Base-by-base conservation (phyloP, 768 basidiomycete genomes). In the Mrakia blollopis region DNA sequence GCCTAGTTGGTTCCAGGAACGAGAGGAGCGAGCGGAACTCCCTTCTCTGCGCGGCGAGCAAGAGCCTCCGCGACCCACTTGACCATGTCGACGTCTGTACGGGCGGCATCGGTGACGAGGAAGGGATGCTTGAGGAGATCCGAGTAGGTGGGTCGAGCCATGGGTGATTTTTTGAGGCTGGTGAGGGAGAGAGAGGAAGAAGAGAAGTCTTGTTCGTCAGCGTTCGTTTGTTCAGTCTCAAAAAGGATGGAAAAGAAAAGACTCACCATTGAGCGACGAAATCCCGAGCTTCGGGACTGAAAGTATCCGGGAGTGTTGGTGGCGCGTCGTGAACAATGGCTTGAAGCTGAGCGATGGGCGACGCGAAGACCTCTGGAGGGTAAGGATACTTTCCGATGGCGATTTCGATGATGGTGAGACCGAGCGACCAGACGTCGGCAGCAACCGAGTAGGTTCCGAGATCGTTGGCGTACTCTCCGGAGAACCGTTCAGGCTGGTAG, bases 241-340 rank as follows among this genome's bases (percentile, higher is more conserved):
- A 32, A 32, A 74, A 61, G 61, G 32, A 16, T 37, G 23, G 4
- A 10, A 25, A 3, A 44, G 21, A 23, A 25, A 10, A 39, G 30
- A 81, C 85, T 78, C 62, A 85, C 85, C 95, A 98, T 73, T 84
- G 85, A 9, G 87, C 87, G 28, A 98, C 90, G 87, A 93, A 98
- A 79, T 94, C 90, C 73, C 89, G 87, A 18, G 94, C 94, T 18
- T 86, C 86, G 30, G 88, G 86, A 54, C 87, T 87, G 83, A 90
- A 93, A 0, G 85, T 85, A 1, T 89, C 88, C 0, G 95, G 95
- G 44, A 99, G 85, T 50, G 89, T 89, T 6, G 96, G 96, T 14
- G 94, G 91, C 75, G 94, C 92, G 0, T 94, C 96, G 79, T 97
- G 90, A 3, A 99, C 94, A 79, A 99, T 99, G 5, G 96, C 95